phyloP scores from a whole-genome alignment of 768 basidiomycete species.

The Cyclocybe aegerita region DNA sequence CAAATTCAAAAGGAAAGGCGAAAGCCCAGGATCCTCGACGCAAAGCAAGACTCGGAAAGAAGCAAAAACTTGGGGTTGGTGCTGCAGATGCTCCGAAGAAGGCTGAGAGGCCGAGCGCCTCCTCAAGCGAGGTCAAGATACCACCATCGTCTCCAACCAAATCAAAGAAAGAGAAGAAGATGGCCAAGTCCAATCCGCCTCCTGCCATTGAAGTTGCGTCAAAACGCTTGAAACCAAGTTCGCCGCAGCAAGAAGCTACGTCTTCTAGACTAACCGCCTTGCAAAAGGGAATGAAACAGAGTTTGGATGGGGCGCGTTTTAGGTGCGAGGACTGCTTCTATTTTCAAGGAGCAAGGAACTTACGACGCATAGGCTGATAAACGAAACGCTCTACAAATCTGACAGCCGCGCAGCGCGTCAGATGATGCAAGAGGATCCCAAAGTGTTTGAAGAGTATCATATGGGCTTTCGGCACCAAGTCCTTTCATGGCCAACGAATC shows the following conservation, averaged over 20 bases:
- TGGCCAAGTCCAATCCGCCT: slow-evolving; percentile 2
- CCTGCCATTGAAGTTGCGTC: background rate
- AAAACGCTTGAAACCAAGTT: slow-evolving; percentile 12
- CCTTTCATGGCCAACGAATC: slow-evolving; percentile 91
- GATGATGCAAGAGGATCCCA: slow-evolving; percentile 84
- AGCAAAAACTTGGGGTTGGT: no score
- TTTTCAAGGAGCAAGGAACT: background rate
- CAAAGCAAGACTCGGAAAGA: no score
- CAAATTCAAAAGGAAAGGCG: slow-evolving; percentile 11
- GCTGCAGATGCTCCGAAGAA: no score
- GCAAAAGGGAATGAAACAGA: slow-evolving; percentile 78
- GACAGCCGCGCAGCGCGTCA: slow-evolving; percentile 69
- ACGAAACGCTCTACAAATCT: slow-evolving; percentile 90
- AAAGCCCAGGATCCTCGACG: background rate
- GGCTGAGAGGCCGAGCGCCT: no score
- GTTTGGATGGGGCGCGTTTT: slow-evolving; percentile 84
- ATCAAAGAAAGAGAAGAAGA: background rate
- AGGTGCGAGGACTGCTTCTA: slow-evolving; percentile 45
- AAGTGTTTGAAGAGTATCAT: slow-evolving; percentile 92
- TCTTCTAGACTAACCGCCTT: slow-evolving; percentile 56
- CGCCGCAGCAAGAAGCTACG: slow-evolving; percentile 5
- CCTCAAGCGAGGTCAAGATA: no score
- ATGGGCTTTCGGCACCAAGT: slow-evolving; percentile 90
- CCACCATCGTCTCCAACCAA: no score
- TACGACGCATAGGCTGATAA: slow-evolving; percentile 65